Evolutionary conservation across 73 alveolate species (phyloP), one percentile per base, ranked within the genome.

Genomic region (Symbiodinium pilosum): DNA sequence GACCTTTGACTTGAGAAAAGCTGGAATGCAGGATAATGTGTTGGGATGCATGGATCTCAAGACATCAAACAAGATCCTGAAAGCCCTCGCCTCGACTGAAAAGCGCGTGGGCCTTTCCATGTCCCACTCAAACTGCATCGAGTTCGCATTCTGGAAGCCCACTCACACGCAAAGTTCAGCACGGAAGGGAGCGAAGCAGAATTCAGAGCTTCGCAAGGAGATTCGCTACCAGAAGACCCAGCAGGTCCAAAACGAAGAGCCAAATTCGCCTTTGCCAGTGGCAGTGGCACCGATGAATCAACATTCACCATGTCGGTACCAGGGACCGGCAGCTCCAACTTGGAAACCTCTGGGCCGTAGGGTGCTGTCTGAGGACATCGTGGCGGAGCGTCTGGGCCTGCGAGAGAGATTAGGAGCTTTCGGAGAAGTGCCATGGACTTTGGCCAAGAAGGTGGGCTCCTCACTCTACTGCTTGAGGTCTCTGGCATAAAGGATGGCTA

Each of bases 11-110:
- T 26, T 88, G 38, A 39, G 16, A n/a, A 64, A 64, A 40, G 47
- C 73, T 14, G 95, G 86, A 11, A 30, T 75, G 5, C 86, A 88
- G 24, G 95, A 88, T 88, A 86, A 56, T 0, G 95, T 83, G 44
- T 28, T 88, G 86, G 95, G 95, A 6, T 56, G 32, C 38, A 88
- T 88, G 95, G 95, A 88, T 86, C 42, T 43, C 30, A 88, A 88
- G 44, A 88, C 95, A 32, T 64, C 95, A 34, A 39, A 16, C 38
- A 88, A 88, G 69, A 51, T 88, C n/a, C 34, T 88, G 40, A 21
- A 12, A 4, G 86, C 71, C n/a, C 44, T 88, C 7, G 68, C 73
- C 26, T 83, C 43, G 5, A 20, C 95, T 14, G 73, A 88, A 39
- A 64, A 59, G 21, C 20, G 73, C 11, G 64, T 88, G 8, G 87